Evolutionary conservation across 805 yeast species (phyloP).

Genomic region (Pichia membranifaciens): DNA sequence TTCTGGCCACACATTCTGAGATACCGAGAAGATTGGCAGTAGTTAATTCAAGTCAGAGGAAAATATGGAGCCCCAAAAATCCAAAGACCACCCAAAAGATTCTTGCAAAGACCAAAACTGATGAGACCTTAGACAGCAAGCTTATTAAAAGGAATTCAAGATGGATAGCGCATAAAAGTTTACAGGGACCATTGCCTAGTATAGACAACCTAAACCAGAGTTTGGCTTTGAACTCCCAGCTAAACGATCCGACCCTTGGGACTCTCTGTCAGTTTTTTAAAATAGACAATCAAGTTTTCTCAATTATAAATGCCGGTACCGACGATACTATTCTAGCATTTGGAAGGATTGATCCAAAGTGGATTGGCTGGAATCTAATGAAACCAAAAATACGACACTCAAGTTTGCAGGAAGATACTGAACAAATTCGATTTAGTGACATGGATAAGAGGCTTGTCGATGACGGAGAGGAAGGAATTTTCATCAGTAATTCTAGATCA

Average conservation of each 20-base stretch:
- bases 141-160: neutral
- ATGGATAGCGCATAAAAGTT: neutral
- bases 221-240: neutral
- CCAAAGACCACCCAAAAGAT: neutral
- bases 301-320: neutral
- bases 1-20: neutral
- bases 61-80: neutral
- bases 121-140: neutral
- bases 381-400: neutral
- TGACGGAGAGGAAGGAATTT: neutral
- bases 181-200: neutral
- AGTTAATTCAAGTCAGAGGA: neutral
- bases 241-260: neutral
- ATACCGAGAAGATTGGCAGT: slow-evolving; percentile 1
- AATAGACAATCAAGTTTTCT: neutral
- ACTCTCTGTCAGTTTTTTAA: neutral
- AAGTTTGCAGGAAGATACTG: neutral
- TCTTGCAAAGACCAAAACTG: neutral
- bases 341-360: neutral
- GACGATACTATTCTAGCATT: neutral
- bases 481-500: too few species aligned
- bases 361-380: neutral
- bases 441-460: neutral
- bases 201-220: neutral
- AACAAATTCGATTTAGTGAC: neutral